phyloP scores from a whole-genome alignment of 2,329 filamentous ascomycete genomes.

The Clonostachys byssicola region DNA sequence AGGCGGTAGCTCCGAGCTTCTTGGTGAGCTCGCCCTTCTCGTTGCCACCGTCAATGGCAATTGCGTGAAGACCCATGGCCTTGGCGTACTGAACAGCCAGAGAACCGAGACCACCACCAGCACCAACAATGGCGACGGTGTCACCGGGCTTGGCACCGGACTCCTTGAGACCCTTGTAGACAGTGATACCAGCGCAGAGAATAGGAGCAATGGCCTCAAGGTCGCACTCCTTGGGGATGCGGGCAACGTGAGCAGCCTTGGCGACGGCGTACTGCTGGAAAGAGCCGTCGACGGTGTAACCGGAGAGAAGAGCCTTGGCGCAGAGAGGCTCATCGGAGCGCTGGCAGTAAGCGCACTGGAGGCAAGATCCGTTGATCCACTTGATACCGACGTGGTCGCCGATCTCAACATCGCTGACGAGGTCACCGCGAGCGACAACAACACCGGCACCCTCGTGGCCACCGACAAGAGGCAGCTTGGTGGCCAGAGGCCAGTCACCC shows the following conservation, averaged over 20 bases:
- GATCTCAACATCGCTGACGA: conserved; percentile 74
- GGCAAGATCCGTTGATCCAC: conserved; percentile 88
- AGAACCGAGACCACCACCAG: conserved; percentile 76
- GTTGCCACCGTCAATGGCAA: conserved; percentile 79
- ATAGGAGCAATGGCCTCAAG: conserved; percentile 78
- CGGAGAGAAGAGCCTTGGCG: conserved; percentile 68
- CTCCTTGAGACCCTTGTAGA: conserved; percentile 90
- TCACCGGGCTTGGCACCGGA: conserved; percentile 71
- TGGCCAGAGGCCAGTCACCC: conserved; percentile 83
- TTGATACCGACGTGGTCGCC: conserved; percentile 87
- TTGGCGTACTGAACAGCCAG: conserved; percentile 83
- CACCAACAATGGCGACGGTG: conserved; percentile 79
- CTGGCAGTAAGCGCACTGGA: conserved; percentile 80
- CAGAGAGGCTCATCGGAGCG: conserved; percentile 81
- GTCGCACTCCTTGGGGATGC: conserved; percentile 71
- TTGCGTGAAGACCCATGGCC: conserved; percentile 78
- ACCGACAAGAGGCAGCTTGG: conserved; percentile 81
- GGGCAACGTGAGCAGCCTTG: conserved; percentile 80
- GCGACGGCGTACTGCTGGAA: conserved; percentile 93
- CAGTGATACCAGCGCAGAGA: conserved; percentile 81
- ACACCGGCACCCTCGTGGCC: conserved; percentile 77
- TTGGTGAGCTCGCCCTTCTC: conserved; percentile 74
- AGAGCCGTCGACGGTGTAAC: conserved; percentile 87
- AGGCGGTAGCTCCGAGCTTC: conserved; percentile 66
- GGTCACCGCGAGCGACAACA: conserved; percentile 73